Evolutionary conservation across 2,329 filamentous ascomycete genomes (phyloP), one percentile per base, ranked within the genome.

Genomic region (Tolypocladium endophyticum): DNA sequence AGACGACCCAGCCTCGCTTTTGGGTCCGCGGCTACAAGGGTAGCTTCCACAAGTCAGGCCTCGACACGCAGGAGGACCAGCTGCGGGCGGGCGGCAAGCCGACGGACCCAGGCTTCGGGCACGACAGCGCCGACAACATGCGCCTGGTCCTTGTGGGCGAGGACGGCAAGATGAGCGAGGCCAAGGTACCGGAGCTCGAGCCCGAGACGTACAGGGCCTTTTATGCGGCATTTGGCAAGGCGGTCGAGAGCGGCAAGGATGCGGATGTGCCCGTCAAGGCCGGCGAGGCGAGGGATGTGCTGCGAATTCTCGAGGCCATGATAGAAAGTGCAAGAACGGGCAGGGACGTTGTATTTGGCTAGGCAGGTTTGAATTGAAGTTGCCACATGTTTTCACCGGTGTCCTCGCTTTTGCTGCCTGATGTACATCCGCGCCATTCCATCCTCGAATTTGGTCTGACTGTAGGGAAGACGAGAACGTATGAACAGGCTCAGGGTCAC

Each of bases 51-150:
- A 93, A 92, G 79, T 74, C 76, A 45, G 78, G 81, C 58, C 77
- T 93, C 2, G 90, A 94, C 70, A 76, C 84, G 1, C 89, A 93
- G 72, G 90, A 94, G 74, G 83, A 86, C 59, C 87, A 91, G 71
- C 79, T 92, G 58, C 83, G 83, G 70, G 78, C 75, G 2, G 89
- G 89, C 11, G 72, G 82, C 65, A 81, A 78, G 70, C 84, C 85
- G 8, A 79, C 79, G 0, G 85, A 89, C 59, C 70, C 77, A 4
- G 80, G 76, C 4, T 92, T 90, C 67, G 90, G 87, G 2, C 71
- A 81, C 45, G 89, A 92, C 67, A 76, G 79, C 12, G 78, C 81
- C 45, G 77, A 79, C 64, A 81, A 83, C 58, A 86, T 87, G 63
- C 80, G 70, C 61, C 72, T 92, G 63, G 82, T 83, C 9, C 76